Evolutionary conservation across 768 basidiomycete genomes (phyloP), one percentile per base, ranked within the genome.

Genomic region (Imleria badia): DNA sequence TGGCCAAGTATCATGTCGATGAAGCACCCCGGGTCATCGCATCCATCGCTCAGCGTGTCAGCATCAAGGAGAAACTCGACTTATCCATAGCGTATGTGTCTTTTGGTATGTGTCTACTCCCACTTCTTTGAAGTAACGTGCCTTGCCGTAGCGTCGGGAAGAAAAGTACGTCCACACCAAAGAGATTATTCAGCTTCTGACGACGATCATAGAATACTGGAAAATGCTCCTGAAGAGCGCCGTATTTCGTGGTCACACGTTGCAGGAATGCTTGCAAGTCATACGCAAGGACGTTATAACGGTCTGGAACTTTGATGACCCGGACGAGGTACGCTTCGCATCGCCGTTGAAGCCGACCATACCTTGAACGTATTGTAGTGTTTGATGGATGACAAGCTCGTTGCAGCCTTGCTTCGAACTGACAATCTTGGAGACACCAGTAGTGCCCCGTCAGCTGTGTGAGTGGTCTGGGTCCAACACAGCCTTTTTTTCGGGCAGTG

Each of bases 21-120:
- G 60, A 62, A 45, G 60, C 45, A 5, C 55, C 60, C 1, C 51
- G 48, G 12, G 13, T 42, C 15, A 9, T 51, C 19, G 60, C 60
- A 8, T 17, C 45, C 23, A 62, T 63, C 11, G 60, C 60, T 29
- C 60, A 61, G 10, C 56, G 60, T 8, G 36, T 62, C 34, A 54
- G 49, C 3, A 48, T 62, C 22, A 61, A 62, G 45, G 38, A 59
- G 13, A 61, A 61, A 19, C 39, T 61, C 2, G 60, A 62, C 5
- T 19, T 26, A 36, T 61, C 60, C 2, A 51, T 61, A 30, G 13
- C 45, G 60, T 59, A 59, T 4, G 54, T 46, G 4, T 3, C 8
- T 7, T 22, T 38, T 31, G 19, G 8, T 13, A 6, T 35, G 17
- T 7, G 3, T 17, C 10, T 6, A 19, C 39, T 7, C 6, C 10